Conservation (phyloP, 164 flowering plant species). For the Piper longum region DNA sequence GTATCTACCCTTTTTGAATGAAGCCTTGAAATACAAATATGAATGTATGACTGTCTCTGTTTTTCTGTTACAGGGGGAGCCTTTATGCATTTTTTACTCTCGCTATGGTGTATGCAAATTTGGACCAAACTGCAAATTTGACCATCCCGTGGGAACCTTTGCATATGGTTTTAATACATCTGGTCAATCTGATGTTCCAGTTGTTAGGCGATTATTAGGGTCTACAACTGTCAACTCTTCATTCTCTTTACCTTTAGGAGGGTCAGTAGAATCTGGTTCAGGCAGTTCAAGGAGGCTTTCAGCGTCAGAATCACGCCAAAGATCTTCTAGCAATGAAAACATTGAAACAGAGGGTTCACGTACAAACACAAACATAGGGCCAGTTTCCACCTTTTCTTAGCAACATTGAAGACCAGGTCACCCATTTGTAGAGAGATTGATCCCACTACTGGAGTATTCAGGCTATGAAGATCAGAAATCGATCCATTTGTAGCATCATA, state of each 20-base stretch:
- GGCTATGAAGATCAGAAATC: constrained; percentile 19
- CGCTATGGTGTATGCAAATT: constrained; percentile 96
- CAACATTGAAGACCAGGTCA: constrained; percentile 17
- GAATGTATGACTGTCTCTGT: background rate
- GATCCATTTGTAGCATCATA: constrained; percentile 18
- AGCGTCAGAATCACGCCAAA: constrained; percentile 53
- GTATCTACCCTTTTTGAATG: too few relatives aligned
- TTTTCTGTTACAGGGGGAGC: constrained; percentile 64
- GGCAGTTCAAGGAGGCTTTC: constrained; percentile 46
- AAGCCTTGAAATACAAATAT: too few relatives aligned
- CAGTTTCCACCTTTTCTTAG: constrained; percentile 22
- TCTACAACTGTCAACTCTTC: constrained; percentile 52
- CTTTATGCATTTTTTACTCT: constrained; percentile 79
- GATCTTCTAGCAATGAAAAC: constrained; percentile 40
- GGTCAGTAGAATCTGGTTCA: constrained; percentile 46
- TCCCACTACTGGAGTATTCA: constrained; percentile 45
- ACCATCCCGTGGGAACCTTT: constrained; percentile 79
- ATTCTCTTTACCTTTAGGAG: constrained; percentile 46
- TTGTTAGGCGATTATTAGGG: constrained; percentile 42
- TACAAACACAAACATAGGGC: constrained; percentile 14
- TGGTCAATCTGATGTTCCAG: constrained; percentile 47
- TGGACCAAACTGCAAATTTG: constrained; percentile 98
- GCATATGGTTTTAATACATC: constrained; percentile 42
- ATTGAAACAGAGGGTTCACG: constrained; percentile 46
- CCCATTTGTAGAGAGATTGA: constrained; percentile 36